phyloP scores from a whole-genome alignment of 2,329 filamentous ascomycete genomes.

The Capronia coronata region DNA sequence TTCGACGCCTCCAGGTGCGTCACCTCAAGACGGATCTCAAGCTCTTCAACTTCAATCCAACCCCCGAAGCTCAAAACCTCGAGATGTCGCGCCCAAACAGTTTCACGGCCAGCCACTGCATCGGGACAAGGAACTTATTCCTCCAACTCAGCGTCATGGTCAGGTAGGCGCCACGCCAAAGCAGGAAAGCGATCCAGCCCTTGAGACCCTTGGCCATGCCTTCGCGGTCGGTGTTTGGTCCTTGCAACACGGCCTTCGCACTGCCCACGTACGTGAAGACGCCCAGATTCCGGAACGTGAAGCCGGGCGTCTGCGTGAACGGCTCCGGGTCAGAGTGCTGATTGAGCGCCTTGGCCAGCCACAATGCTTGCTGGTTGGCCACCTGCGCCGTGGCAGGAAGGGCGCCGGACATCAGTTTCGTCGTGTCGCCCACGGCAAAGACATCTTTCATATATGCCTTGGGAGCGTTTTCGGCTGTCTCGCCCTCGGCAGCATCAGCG shows the following conservation, averaged over 20 bases:
- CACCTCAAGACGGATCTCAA: no score
- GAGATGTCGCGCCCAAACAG: slow-evolving; percentile 42
- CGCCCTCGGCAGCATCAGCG: slow-evolving; percentile 27
- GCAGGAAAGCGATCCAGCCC: slow-evolving; percentile 37
- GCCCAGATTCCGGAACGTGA: slow-evolving; percentile 53
- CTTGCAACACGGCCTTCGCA: slow-evolving; percentile 52
- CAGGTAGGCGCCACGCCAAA: slow-evolving; percentile 43
- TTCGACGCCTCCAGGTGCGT: no score
- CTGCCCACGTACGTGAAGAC: slow-evolving; percentile 56
- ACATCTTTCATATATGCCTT: slow-evolving; percentile 48
- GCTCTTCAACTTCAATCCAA: no score
- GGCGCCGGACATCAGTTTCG: slow-evolving; percentile 43
- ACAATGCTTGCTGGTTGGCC: slow-evolving; percentile 52
- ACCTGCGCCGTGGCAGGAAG: slow-evolving; percentile 56
- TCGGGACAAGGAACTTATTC: slow-evolving; percentile 38
- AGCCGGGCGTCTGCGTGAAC: slow-evolving; percentile 32
- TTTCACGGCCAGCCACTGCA: slow-evolving; percentile 40
- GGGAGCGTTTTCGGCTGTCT: slow-evolving; percentile 18
- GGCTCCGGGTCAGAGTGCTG: slow-evolving; percentile 30
- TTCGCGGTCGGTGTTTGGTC: slow-evolving; percentile 30
- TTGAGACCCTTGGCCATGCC: slow-evolving; percentile 36
- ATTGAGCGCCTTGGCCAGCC: slow-evolving; percentile 52
- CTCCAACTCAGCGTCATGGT: slow-evolving; percentile 45
- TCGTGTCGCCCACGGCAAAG: slow-evolving; percentile 52
- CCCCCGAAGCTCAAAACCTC: slow-evolving; percentile 39